These are phyloP conservation scores for Domatiomyces globalis DNA, from an alignment of 2,329 filamentous ascomycete genomes.

Conservation along the genomic window DNA sequence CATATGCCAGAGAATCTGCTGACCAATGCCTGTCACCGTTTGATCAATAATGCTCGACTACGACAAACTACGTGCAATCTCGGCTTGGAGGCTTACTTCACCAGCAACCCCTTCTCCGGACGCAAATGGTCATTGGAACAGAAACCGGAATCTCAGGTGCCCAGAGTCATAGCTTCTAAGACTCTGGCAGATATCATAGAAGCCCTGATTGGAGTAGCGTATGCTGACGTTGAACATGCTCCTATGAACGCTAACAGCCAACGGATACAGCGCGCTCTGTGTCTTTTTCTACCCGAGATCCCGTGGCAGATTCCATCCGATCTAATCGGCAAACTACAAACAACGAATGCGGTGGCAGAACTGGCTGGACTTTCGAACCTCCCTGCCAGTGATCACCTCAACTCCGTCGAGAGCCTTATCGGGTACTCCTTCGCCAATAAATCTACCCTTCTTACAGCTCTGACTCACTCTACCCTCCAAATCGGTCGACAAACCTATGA, in stretches of 20 bases:
- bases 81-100: conserved; percentile 59
- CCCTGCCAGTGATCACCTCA: conserved; percentile 1
- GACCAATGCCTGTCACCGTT: conserved; percentile 49
- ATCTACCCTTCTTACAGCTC: conserved; percentile 57
- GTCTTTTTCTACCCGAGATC: conserved; percentile 49
- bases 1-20: conserved; percentile 66
- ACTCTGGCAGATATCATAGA: conserved; percentile 78
- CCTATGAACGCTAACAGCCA: conserved; percentile 37
- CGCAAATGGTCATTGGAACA: conserved; percentile 52
- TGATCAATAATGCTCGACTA: conserved; percentile 65
- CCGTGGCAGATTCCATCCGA: conserved; percentile 37
- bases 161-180: conserved; percentile 52
- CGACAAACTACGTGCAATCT: conserved; percentile 47
- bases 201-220: conserved; percentile 65
- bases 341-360: conserved; percentile 20
- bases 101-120: conserved; percentile 52
- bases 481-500: conserved; percentile 37
- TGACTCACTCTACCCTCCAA: conserved; percentile 48
- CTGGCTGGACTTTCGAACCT: not conserved
- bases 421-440: conserved; percentile 59
- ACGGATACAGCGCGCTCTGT: conserved; percentile 35
- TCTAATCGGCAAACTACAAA: not conserved
- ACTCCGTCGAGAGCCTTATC: conserved; percentile 46
- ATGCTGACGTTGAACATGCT: conserved; percentile 50
- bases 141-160: not conserved